Evolutionary conservation across 2,329 filamentous ascomycete species (phyloP).

Genomic region (Emergomyces pasteurianus): DNA sequence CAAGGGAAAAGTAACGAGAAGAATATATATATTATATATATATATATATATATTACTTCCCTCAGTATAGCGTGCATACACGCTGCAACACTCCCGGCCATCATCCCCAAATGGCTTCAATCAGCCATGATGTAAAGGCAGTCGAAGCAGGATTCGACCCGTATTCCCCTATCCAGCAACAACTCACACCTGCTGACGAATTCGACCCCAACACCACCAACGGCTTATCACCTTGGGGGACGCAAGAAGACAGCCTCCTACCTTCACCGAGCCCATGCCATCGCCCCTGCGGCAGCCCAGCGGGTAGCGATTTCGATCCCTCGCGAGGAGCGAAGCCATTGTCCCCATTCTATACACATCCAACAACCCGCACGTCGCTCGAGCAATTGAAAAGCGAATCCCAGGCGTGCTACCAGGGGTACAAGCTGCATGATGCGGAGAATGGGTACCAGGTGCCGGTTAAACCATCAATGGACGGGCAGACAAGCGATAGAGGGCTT

Average conservation of each 20-base stretch:
- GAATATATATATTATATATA: background rate
- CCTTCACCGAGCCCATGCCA: background rate
- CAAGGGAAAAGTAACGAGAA: background rate
- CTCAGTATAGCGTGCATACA: background rate
- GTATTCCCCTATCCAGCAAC: background rate
- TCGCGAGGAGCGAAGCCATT: conserved; percentile 28
- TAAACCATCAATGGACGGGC: conserved; percentile 4
- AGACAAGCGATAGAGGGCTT: background rate
- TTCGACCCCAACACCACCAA: background rate
- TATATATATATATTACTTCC: too few relatives aligned
- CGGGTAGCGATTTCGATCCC: conserved; percentile 26
- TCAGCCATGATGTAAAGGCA: background rate
- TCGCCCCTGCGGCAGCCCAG: background rate
- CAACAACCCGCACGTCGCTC: conserved; percentile 20
- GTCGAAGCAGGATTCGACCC: background rate
- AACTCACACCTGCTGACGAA: background rate
- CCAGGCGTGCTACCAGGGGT: conserved; percentile 7
- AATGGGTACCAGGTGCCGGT: background rate
- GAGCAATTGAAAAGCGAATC: conserved; percentile 13
- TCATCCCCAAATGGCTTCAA: background rate
- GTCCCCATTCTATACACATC: conserved; percentile 35
- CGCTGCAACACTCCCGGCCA: background rate
- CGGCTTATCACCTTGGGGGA: background rate
- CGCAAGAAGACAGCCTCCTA: background rate
- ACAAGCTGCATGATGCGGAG: conserved; percentile 8